Evolutionary conservation across 768 basidiomycete genomes (phyloP).

Genomic region (Mycena latifolia): DNA sequence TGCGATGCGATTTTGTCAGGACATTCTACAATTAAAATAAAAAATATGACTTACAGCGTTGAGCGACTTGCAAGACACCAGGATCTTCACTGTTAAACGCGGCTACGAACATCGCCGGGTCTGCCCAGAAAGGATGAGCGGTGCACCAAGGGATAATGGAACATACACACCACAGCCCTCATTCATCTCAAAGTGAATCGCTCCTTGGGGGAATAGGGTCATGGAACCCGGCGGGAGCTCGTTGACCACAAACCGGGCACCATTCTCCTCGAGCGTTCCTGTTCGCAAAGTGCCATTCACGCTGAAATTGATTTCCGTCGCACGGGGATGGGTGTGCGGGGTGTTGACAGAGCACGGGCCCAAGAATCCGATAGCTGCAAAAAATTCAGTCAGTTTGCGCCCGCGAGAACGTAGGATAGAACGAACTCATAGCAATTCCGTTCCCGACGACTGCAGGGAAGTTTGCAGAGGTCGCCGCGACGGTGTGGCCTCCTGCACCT

Average conservation of each 20-base stretch:
- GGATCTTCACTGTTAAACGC: conserved; percentile 31
- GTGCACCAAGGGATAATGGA: conserved; percentile 29
- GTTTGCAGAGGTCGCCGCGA: conserved; percentile 29
- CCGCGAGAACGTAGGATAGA: not conserved
- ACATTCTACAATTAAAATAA: no score
- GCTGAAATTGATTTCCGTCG: conserved; percentile 37
- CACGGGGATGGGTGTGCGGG: conserved; percentile 37
- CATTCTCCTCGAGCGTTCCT: conserved; percentile 35
- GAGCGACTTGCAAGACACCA: conserved; percentile 31
- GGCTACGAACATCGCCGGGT: conserved; percentile 36
- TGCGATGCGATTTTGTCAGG: conserved; percentile 1
- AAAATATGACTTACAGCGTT: conserved; percentile 29
- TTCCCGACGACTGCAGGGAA: conserved; percentile 37
- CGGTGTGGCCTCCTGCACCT: conserved; percentile 29
- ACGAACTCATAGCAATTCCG: conserved; percentile 36
- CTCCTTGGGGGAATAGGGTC: conserved; percentile 33
- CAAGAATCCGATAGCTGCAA: conserved; percentile 32
- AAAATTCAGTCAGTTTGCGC: not conserved
- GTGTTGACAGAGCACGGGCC: conserved; percentile 33
- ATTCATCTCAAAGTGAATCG: conserved; percentile 38
- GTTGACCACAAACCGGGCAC: conserved; percentile 35
- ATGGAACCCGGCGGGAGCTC: conserved; percentile 31
- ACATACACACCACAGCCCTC: conserved; percentile 24
- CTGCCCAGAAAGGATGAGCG: conserved; percentile 35
- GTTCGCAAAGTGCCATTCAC: conserved; percentile 38